These are phyloP conservation scores for Panellus pusillus DNA, from an alignment of 768 basidiomycete genomes.

Conservation along the genomic window DNA sequence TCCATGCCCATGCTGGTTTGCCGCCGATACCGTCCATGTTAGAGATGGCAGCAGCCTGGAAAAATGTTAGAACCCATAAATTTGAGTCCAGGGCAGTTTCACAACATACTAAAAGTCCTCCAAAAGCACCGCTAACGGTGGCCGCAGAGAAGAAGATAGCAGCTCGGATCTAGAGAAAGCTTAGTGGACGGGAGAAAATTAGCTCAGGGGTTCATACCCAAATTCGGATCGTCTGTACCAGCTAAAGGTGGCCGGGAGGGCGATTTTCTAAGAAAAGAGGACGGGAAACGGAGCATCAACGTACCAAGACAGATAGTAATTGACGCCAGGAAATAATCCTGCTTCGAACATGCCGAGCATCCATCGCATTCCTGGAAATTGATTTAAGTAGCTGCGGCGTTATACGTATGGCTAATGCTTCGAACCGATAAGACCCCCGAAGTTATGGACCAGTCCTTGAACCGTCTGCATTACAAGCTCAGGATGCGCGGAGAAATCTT, in stretches of 20 bases:
- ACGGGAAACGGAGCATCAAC: conserved; percentile 26
- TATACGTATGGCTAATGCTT: background rate
- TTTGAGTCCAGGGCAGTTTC: conserved; percentile 1
- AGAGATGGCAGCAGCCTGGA: conserved; percentile 61
- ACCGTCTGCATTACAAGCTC: conserved; percentile 49
- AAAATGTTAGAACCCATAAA: background rate
- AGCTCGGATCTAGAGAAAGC: conserved; percentile 40
- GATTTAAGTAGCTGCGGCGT: background rate
- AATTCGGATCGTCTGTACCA: conserved; percentile 73
- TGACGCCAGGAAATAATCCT: conserved; percentile 63
- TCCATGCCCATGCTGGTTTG: conserved; percentile 69
- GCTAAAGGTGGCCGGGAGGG: conserved; percentile 20
- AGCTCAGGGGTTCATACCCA: conserved; percentile 34
- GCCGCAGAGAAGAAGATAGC: conserved; percentile 78
- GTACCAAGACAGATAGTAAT: conserved; percentile 73
- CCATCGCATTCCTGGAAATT: conserved; percentile 61
- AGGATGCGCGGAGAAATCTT: background rate
- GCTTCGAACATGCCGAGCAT: conserved; percentile 76
- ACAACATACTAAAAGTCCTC: conserved; percentile 64
- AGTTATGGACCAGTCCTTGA: conserved; percentile 71
- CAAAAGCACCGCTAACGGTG: conserved; percentile 79
- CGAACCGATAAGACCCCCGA: conserved; percentile 65
- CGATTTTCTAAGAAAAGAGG: background rate
- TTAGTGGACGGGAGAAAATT: background rate
- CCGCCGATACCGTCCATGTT: conserved; percentile 72